Evolutionary conservation across 768 basidiomycete species (phyloP).

Genomic region (Lactarius quietus): DNA sequence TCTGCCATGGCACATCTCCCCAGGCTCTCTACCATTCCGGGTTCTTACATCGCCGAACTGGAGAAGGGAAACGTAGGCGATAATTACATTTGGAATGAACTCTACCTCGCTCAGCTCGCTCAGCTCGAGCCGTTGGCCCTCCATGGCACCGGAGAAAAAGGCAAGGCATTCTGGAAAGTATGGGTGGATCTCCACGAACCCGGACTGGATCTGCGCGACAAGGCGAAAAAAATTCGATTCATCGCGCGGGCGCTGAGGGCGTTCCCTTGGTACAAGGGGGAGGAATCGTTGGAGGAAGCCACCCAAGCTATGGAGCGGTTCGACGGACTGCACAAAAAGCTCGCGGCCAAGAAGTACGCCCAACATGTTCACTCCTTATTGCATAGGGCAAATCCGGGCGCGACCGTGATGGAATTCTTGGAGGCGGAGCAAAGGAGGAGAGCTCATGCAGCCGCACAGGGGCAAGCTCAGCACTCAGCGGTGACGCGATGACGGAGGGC

Average conservation of each 20-base stretch:
- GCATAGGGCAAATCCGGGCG: background rate
- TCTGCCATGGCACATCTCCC: background rate
- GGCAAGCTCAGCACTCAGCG: background rate
- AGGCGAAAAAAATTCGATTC: background rate
- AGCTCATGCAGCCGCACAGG: background rate
- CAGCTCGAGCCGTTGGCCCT: background rate
- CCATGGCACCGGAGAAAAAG: background rate
- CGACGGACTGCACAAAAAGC: background rate
- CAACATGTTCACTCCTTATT: background rate
- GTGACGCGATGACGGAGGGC: background rate
- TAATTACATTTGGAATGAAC: background rate
- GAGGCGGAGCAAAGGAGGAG: background rate
- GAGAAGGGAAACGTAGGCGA: background rate
- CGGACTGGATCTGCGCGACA: background rate
- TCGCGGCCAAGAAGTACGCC: background rate
- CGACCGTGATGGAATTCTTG: background rate
- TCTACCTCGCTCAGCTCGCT: background rate
- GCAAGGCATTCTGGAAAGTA: background rate
- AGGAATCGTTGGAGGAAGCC: constrained; percentile 2
- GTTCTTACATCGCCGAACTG: background rate
- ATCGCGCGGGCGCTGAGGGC: background rate
- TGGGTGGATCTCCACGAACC: constrained; percentile 7
- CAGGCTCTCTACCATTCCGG: background rate
- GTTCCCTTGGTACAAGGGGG: constrained; percentile 4
- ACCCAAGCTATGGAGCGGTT: background rate